Evolutionary conservation across 2,329 filamentous ascomycete genomes (phyloP).

Genomic region (Penicillium sp.): DNA sequence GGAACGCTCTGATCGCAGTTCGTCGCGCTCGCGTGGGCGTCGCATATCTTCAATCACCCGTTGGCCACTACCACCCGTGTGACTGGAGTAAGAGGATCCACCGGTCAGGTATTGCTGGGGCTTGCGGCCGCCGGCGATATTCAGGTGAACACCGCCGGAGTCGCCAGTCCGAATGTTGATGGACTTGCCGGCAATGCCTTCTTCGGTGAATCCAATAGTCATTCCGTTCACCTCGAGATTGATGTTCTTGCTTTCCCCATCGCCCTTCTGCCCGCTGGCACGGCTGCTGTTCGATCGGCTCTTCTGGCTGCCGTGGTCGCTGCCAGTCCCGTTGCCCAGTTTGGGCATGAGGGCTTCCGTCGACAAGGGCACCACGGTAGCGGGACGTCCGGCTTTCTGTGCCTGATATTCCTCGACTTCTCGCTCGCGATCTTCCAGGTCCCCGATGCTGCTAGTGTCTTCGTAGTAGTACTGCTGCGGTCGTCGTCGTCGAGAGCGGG

Average conservation of each 20-base stretch:
- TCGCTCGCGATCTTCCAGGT: constrained; percentile 37
- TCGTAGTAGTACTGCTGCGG: constrained; percentile 31
- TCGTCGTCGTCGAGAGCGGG: constrained; percentile 32
- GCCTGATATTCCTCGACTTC: constrained; percentile 40
- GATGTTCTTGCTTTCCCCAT: constrained; percentile 36
- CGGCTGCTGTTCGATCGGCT: constrained; percentile 41
- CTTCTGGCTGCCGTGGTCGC: constrained; percentile 40
- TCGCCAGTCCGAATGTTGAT: constrained; percentile 40
- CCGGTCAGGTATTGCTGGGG: constrained; percentile 35
- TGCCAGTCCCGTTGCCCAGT: constrained; percentile 27
- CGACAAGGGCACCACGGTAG: constrained; percentile 29
- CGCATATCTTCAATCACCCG: constrained; percentile 31
- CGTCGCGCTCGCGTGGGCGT: constrained; percentile 29
- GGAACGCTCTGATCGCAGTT: constrained; percentile 35
- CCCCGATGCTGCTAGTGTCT: constrained; percentile 14
- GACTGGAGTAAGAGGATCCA: constrained; percentile 31
- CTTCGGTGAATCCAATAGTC: constrained; percentile 36
- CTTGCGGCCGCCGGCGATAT: constrained; percentile 34
- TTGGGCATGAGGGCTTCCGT: constrained; percentile 35
- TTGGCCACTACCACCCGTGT: constrained; percentile 28
- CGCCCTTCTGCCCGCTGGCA: constrained; percentile 34
- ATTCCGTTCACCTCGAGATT: constrained; percentile 39
- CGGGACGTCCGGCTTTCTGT: constrained; percentile 24
- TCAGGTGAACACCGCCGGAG: constrained; percentile 36
- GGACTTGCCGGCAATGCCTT: constrained; percentile 34